Conservation (phyloP, 1,284 basidiomycete genomes). For the Austropuccinia psidii region DNA sequence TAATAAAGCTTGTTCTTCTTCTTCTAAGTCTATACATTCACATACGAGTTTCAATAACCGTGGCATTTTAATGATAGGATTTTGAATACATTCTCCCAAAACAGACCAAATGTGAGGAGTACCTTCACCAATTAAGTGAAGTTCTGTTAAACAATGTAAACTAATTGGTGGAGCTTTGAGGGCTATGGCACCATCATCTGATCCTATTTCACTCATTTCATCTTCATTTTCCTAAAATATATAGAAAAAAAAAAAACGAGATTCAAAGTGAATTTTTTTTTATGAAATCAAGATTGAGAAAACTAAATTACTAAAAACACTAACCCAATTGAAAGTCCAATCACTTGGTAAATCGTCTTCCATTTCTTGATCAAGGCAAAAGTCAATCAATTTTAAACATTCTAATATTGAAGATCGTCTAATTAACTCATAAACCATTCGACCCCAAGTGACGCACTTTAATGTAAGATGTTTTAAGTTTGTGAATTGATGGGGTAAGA, state of each 20-base stretch:
- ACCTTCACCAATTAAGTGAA: constrained; percentile 19
- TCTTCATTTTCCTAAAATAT: background rate
- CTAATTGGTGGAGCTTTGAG: constrained; percentile 11
- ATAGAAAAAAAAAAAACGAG: background rate
- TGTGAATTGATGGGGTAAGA: constrained; percentile 19
- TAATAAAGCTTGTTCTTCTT: constrained; percentile 34
- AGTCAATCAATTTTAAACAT: background rate
- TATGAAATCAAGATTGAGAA: background rate
- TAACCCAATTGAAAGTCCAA: constrained; percentile 34
- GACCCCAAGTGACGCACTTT: constrained; percentile 12
- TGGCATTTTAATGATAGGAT: constrained; percentile 35
- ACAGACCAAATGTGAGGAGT: constrained; percentile 35
- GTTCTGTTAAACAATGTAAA: background rate
- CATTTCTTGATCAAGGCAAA: constrained; percentile 22
- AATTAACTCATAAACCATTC: constrained; percentile 16
- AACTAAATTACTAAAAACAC: background rate
- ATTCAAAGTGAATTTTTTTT: background rate
- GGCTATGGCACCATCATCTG: constrained; percentile 6
- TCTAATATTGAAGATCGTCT: background rate
- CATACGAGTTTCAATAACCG: constrained; percentile 9
- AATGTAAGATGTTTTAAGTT: background rate
- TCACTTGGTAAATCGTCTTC: constrained; percentile 33
- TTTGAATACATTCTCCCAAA: constrained; percentile 26
- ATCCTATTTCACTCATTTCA: constrained; percentile 22
- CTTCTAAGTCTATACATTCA: constrained; percentile 27